Base-by-base conservation (phyloP, 352 stramenopile genomes). In the Pythium chondricola region DNA sequence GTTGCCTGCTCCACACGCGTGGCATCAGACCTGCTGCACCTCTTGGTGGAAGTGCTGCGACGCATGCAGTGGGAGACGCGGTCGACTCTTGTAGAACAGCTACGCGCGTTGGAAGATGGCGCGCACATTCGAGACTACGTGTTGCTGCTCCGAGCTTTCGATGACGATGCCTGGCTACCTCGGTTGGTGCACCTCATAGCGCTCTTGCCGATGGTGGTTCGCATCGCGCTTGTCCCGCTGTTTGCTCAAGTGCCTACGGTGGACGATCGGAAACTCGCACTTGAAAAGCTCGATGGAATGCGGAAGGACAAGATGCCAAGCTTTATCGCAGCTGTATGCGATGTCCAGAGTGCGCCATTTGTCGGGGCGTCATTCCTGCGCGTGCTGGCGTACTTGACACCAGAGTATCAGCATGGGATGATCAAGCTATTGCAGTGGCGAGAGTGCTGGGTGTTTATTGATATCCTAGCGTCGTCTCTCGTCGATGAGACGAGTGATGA, bases 11-110 rank as follows among this genome's bases (percentile, higher is more conserved):
- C 67, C 6, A 66, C 67, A 29, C 65, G 60, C 1, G 44, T 85
- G 2, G 33, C 61, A 7, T 48, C 63, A 0, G 55, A 75, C 3
- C 32, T 85, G 6, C 54, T 84, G 48, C 62, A 81, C 18, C 17
- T 60, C 4, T 53, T 83, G 18, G 64, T 88, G 3, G 56, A 54
- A 18, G 48, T 83, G 22, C 63, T 85, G 1, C 45, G 71, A 16
- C 67, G 59, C 17, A 67, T 85, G 49, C 54, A 65, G 6, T 88
- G 74, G 74, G 62, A 68, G 2, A 69, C 69, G 10, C 65, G 74
- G 0, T 85, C 74, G 11, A 57, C 71, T 20, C 67, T 85, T 10
- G 46, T 88, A 6, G 74, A 88, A 53, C 74, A 88, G 52, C 63
- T 83, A 21, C 73, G 69, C 14, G 61, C 63, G 8, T 48, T 88